These are phyloP conservation scores for Cicer yamashitae DNA, from an alignment of 306 rosid species.

Conservation along the genomic window DNA sequence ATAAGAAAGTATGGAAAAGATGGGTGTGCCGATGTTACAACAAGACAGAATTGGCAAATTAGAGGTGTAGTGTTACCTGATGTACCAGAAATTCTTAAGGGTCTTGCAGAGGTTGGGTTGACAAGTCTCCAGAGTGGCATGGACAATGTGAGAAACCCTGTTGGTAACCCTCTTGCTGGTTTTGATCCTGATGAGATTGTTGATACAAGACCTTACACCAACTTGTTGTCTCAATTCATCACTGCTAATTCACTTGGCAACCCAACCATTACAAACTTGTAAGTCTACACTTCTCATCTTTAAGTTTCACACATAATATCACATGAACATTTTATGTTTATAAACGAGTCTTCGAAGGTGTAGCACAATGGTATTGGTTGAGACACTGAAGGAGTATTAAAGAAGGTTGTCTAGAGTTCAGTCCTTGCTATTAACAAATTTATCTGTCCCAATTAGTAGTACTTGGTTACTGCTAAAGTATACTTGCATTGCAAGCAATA, in stretches of 20 bases:
- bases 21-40: constrained; percentile 96
- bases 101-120: constrained; percentile 80
- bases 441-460: no score
- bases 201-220: constrained; percentile 80
- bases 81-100: constrained; percentile 86
- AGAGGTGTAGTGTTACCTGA: constrained; percentile 85
- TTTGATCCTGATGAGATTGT: constrained; percentile 83
- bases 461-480: no score
- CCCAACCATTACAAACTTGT: constrained; percentile 78
- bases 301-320: no score
- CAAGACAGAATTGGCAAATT: constrained; percentile 96
- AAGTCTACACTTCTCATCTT: constrained; percentile 39
- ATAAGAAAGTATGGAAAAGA: constrained; percentile 85
- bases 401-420: no score
- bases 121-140: constrained; percentile 97
- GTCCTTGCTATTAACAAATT: no score
- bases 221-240: constrained; percentile 83
- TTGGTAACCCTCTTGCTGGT: constrained; percentile 96
- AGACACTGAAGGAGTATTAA: no score
- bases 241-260: constrained; percentile 82
- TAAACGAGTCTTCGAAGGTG: no score
- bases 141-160: constrained; percentile 99
- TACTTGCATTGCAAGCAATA: background rate
- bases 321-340: no score
- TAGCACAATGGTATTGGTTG: no score